phyloP scores from a whole-genome alignment of 495 filamentous ascomycete genomes.

The Cenococcum geophilum region DNA sequence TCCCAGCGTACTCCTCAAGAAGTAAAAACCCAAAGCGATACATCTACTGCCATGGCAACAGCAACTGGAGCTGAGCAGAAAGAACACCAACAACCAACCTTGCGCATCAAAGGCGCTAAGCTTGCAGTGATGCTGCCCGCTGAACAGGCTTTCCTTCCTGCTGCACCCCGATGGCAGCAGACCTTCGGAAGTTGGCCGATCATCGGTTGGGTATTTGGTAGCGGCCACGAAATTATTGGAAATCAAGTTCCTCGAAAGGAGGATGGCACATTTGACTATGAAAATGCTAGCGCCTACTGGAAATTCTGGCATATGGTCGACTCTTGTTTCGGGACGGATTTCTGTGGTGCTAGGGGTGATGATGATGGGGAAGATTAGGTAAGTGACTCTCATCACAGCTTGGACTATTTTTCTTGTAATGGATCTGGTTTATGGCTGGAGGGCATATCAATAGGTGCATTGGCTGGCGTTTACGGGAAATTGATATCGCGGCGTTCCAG shows the following conservation, averaged over 20 bases:
- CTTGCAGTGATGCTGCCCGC: constrained; percentile 32
- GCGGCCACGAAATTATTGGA: constrained; percentile 70
- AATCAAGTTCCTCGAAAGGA: constrained; percentile 68
- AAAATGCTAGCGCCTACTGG: constrained; percentile 73
- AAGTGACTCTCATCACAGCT: background rate
- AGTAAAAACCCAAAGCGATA: background rate
- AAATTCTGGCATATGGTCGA: constrained; percentile 38
- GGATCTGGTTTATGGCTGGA: background rate
- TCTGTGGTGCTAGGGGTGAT: constrained; percentile 39
- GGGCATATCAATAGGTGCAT: background rate
- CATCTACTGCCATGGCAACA: background rate
- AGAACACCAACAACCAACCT: constrained; percentile 4
- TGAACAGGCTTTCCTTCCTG: constrained; percentile 37
- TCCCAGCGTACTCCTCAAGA: constrained; percentile 23
- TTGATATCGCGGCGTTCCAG: background rate
- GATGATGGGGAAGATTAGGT: constrained; percentile 24
- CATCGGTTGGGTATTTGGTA: constrained; percentile 29
- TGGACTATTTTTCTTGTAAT: background rate
- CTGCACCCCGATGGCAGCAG: constrained; percentile 32
- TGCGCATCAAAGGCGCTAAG: constrained; percentile 34
- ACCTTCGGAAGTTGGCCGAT: constrained; percentile 28
- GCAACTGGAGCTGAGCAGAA: constrained; percentile 7
- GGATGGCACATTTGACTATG: constrained; percentile 74
- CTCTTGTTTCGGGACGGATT: constrained; percentile 35
- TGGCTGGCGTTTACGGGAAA: background rate